Conservation (phyloP, 768 basidiomycete genomes). For the Mrakia hoshinonis region DNA sequence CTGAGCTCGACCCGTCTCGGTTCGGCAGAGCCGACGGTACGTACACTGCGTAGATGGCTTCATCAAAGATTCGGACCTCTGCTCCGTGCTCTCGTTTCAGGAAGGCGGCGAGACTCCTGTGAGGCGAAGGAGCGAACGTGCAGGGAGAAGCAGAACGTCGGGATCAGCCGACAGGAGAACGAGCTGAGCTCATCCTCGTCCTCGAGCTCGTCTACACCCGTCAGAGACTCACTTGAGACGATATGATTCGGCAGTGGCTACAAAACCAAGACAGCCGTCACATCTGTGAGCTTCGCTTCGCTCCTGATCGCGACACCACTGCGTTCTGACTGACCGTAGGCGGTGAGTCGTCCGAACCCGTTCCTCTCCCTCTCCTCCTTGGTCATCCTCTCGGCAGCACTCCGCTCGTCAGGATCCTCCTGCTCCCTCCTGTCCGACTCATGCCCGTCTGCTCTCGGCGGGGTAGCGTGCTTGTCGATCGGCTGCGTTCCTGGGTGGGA, state of each 20-base stretch:
- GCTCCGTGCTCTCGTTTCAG: slow-evolving; percentile 92
- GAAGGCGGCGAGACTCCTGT: slow-evolving; percentile 55
- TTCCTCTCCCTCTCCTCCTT: slow-evolving; percentile 74
- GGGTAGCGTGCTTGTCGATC: slow-evolving; percentile 1
- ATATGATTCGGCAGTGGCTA: slow-evolving; percentile 65
- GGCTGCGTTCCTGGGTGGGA: slow-evolving; percentile 17
- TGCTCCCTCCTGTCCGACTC: slow-evolving; percentile 60
- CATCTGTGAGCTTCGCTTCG: too few species aligned
- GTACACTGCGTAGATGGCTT: slow-evolving; percentile 76
- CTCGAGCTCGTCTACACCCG: background rate
- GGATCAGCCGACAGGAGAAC: background rate
- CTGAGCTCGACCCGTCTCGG: background rate
- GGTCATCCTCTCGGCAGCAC: slow-evolving; percentile 76
- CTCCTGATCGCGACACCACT: too few species aligned
- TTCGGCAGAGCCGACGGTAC: background rate
- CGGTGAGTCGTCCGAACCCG: slow-evolving; percentile 72
- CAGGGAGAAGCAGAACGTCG: background rate
- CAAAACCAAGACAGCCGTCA: background rate
- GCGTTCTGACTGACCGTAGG: slow-evolving; percentile 56
- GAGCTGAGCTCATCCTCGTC: background rate
- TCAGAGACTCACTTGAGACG: slow-evolving; percentile 54
- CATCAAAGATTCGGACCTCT: slow-evolving; percentile 68
- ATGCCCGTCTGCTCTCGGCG: slow-evolving; percentile 46
- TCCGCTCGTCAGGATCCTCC: slow-evolving; percentile 61
- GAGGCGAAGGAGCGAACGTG: too few species aligned